Percentiles rank a stretch among this genome's conserved stretches.
Evolutionary conservation across 768 basidiomycete genomes (phyloP).

Genomic region (Pulveroboletus frians): DNA sequence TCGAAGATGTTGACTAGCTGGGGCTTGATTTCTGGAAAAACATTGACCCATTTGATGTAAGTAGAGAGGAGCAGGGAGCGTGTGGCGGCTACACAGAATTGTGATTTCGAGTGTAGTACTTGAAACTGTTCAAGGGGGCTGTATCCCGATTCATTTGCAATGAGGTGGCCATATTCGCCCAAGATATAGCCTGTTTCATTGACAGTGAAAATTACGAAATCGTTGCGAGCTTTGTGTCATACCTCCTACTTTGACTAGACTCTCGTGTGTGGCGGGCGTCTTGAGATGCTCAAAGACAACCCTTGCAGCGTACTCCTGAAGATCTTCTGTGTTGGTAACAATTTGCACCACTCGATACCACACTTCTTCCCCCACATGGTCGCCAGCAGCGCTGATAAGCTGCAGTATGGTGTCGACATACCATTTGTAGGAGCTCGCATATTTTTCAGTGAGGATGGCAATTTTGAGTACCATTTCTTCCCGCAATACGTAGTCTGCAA

Average conservation of each 20-base stretch:
- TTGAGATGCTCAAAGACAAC: constrained; percentile 88
- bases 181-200: constrained; percentile 77
- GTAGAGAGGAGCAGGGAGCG: constrained; percentile 91
- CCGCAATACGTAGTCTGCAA: constrained; percentile 94
- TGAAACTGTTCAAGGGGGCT: constrained; percentile 95
- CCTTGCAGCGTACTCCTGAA: constrained; percentile 93
- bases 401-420: constrained; percentile 98
- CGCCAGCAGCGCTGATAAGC: constrained; percentile 93
- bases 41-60: constrained; percentile 99
- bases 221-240: constrained; percentile 19
- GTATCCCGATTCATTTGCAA: constrained; percentile 91
- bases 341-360: constrained; percentile 99
- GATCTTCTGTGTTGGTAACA: constrained; percentile 95
- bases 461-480: constrained; percentile 99
- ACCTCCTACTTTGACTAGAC: constrained; percentile 95
- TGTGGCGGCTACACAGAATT: constrained; percentile 88
- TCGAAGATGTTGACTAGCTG: constrained; percentile 94
- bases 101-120: constrained; percentile 87
- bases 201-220: constrained; percentile 9
- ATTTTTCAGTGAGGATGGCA: constrained; percentile 97
- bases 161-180: constrained; percentile 96
- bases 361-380: constrained; percentile 98
- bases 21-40: constrained; percentile 96
- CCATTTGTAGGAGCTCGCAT: constrained; percentile 96
- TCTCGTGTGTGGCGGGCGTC: constrained; percentile 82